Evolutionary conservation across 169 alveolate genomes (phyloP).

Genomic region (Eimeria acervulina): DNA sequence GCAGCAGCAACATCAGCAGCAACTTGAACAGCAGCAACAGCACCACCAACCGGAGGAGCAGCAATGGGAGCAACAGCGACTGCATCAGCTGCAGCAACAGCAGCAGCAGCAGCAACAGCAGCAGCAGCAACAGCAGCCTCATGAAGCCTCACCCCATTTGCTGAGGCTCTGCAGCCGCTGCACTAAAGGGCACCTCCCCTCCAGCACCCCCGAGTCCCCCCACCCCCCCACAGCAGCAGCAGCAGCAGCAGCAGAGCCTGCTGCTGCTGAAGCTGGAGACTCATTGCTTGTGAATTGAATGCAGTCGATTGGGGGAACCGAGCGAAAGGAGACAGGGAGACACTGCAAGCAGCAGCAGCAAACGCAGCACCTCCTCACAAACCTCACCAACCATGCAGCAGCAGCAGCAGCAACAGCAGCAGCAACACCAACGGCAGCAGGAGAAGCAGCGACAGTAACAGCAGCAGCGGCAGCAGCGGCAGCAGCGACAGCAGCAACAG

Average conservation of each 20-base stretch:
- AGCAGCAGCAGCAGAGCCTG: too few species aligned
- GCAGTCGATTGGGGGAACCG: background rate
- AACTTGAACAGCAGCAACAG: too few species aligned
- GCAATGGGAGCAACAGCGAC: background rate
- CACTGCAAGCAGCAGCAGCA: too few species aligned
- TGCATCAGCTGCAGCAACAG: background rate
- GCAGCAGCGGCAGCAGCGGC: too few species aligned
- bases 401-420: too few species aligned
- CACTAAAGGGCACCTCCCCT: conserved; percentile 16
- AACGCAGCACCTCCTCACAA: too few species aligned
- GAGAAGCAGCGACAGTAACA: background rate
- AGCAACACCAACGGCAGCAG: too few species aligned
- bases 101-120: background rate
- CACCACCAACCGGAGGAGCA: background rate
- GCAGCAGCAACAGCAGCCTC: background rate
- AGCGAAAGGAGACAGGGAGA: background rate
- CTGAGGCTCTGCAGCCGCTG: conserved; percentile 23
- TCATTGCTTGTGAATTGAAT: background rate
- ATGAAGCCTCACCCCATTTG: background rate
- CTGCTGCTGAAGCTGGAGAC: background rate
- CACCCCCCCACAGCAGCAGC: background rate
- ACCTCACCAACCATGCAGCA: background rate
- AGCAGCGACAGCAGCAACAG: too few species aligned
- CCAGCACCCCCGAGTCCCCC: background rate
- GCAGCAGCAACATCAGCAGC: background rate